These are phyloP conservation scores for Erythrobasidium hasegawianum DNA, from an alignment of 1,284 basidiomycete genomes.

Conservation along the genomic window DNA sequence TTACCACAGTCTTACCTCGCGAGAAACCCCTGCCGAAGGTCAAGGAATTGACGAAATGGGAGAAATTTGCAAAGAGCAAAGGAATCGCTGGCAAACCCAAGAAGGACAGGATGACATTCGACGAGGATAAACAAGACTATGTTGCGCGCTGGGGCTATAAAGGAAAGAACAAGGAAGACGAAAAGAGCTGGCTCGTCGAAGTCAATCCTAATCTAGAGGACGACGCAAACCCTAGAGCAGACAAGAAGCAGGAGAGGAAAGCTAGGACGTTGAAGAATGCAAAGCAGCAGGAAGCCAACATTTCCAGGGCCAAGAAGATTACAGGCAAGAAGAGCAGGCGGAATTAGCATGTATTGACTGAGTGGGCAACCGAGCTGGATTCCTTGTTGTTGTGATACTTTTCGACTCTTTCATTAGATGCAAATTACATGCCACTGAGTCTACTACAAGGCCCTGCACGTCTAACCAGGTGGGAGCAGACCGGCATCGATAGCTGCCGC, in stretches of 20 bases:
- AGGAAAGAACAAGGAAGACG: slow-evolving; percentile 82
- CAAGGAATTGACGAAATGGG: slow-evolving; percentile 93
- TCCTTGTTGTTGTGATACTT: background rate
- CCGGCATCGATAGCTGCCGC: slow-evolving; percentile 69
- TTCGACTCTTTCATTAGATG: background rate
- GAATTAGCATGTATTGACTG: background rate
- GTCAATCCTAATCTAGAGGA: slow-evolving; percentile 68
- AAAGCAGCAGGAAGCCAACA: slow-evolving; percentile 70
- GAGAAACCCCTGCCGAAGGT: slow-evolving; percentile 85
- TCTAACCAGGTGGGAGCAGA: slow-evolving; percentile 80
- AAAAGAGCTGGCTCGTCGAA: slow-evolving; percentile 90
- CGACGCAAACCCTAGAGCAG: slow-evolving; percentile 73
- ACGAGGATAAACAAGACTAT: slow-evolving; percentile 92
- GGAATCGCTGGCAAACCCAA: slow-evolving; percentile 80
- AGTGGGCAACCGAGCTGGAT: background rate
- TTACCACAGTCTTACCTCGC: slow-evolving; percentile 73
- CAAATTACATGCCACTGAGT: background rate
- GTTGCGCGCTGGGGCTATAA: slow-evolving; percentile 86
- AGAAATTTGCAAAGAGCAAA: slow-evolving; percentile 88
- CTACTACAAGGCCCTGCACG: background rate
- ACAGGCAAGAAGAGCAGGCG: slow-evolving; percentile 21
- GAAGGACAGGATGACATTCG: slow-evolving; percentile 81
- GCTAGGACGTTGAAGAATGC: slow-evolving; percentile 79
- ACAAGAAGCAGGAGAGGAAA: slow-evolving; percentile 71
- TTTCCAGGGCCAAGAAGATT: slow-evolving; percentile 17